phyloP scores from a whole-genome alignment of 306 rosid genomes.

The Casuarina cunninghamiana region DNA sequence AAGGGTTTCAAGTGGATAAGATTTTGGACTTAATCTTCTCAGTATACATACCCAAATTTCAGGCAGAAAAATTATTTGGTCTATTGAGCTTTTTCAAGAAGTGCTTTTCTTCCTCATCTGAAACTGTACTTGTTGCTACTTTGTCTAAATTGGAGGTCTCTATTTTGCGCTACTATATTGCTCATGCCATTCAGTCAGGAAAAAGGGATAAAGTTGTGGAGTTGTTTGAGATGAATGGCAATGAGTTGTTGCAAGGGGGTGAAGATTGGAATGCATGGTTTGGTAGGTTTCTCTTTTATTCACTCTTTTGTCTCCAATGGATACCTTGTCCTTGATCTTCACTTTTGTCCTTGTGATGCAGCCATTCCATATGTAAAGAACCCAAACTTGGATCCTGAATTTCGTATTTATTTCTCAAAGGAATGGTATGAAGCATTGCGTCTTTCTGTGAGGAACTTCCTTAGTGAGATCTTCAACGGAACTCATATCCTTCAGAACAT shows the following conservation, averaged over 20 bases:
- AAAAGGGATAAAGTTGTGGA: conserved; percentile 71
- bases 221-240: conserved; percentile 59
- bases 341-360: conserved; percentile 45
- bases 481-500: conserved; percentile 79
- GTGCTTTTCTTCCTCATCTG: conserved; percentile 66
- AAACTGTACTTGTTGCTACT: conserved; percentile 49
- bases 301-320: conserved; percentile 8
- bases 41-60: conserved; percentile 69
- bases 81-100: conserved; percentile 76
- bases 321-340: conserved; percentile 21
- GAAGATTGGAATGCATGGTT: conserved; percentile 89
- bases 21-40: conserved; percentile 79
- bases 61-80: conserved; percentile 59
- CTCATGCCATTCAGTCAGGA: conserved; percentile 59
- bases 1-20: conserved; percentile 77
- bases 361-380: conserved; percentile 85
- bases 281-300: conserved; percentile 55
- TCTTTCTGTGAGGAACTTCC: conserved; percentile 87
- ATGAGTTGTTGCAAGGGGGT: conserved; percentile 61
- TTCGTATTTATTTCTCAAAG: conserved; percentile 70
- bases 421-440: conserved; percentile 90
- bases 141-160: conserved; percentile 69
- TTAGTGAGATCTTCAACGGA: conserved; percentile 82
- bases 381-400: conserved; percentile 75
- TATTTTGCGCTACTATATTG: conserved; percentile 62